Conservation (phyloP, 2,329 filamentous ascomycete species). For the Epichloe brachyelytri region DNA sequence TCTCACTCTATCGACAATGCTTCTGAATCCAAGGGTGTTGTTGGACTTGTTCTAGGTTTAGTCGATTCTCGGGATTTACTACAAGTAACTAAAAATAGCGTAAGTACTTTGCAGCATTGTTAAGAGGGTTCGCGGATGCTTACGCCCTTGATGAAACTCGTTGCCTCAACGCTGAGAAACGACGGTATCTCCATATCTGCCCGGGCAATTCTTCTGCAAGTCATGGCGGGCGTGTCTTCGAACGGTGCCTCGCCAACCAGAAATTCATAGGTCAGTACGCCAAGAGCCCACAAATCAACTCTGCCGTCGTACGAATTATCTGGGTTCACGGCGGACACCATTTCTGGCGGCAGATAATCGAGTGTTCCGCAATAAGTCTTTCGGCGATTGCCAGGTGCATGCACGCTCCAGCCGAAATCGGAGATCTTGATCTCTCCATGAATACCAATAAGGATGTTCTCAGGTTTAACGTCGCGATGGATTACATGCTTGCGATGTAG, state of each 20-base stretch:
- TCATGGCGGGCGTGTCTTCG: conserved; percentile 91
- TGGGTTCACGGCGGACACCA: conserved; percentile 69
- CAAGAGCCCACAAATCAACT: conserved; percentile 91
- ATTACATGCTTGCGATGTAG: conserved; percentile 20
- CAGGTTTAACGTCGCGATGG: conserved; percentile 21
- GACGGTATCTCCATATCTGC: conserved; percentile 87
- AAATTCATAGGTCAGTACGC: conserved; percentile 93
- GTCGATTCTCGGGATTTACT: too few relatives aligned
- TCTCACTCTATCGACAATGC: too few relatives aligned
- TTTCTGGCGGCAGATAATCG: conserved; percentile 95
- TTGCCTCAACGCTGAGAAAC: conserved; percentile 82
- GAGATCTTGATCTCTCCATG: conserved; percentile 98
- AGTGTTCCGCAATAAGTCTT: conserved; percentile 97
- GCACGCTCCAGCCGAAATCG: conserved; percentile 97
- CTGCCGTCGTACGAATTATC: conserved; percentile 70
- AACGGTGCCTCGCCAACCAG: conserved; percentile 92
- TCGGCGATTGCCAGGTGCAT: conserved; percentile 86
- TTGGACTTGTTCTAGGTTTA: too few relatives aligned
- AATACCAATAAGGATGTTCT: conserved; percentile 46
- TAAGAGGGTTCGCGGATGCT: too few relatives aligned
- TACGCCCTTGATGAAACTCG: conserved; percentile 83
- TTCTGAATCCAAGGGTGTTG: too few relatives aligned
- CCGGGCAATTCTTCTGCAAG: conserved; percentile 73
- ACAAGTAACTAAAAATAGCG: too few relatives aligned
- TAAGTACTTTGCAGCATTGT: too few relatives aligned